Conservation (phyloP, 2,329 filamentous ascomycete species). For the Aquanectria penicillioides region DNA sequence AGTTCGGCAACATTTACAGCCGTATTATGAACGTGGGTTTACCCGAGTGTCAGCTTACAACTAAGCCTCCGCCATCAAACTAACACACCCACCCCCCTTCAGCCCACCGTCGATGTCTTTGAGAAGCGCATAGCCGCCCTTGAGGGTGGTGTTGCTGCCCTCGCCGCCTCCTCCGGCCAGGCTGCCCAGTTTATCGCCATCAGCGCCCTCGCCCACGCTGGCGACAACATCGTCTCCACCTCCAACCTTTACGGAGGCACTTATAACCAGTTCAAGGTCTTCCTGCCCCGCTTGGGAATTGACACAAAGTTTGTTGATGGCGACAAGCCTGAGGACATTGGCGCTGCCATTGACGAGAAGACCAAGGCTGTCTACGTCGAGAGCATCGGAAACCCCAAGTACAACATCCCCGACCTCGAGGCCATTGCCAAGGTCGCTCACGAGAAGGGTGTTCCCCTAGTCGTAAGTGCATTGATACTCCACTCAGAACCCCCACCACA, state of each 20-base stretch:
- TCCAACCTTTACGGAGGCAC: constrained; percentile 94
- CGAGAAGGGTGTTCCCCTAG: constrained; percentile 71
- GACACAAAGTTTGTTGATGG: constrained; percentile 87
- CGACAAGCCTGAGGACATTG: constrained; percentile 82
- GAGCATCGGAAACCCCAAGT: constrained; percentile 92
- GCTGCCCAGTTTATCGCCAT: constrained; percentile 93
- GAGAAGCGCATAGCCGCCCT: constrained; percentile 97
- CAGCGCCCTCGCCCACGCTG: constrained; percentile 81
- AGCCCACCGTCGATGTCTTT: constrained; percentile 95
- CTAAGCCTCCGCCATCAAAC: neutral
- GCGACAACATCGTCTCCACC: constrained; percentile 94
- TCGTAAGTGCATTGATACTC: constrained; percentile 54
- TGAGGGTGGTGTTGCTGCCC: constrained; percentile 88
- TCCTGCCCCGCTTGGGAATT: constrained; percentile 87
- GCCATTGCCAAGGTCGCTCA: constrained; percentile 84
- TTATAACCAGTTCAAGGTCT: constrained; percentile 97
- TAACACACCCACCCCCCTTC: constrained; percentile 7
- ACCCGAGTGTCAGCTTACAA: too few species aligned
- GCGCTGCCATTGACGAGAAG: constrained; percentile 85
- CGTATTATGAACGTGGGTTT: constrained; percentile 87
- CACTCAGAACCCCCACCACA: neutral
- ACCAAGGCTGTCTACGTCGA: constrained; percentile 94
- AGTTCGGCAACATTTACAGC: constrained; percentile 97
- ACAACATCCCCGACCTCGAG: constrained; percentile 92
- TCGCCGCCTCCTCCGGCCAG: constrained; percentile 88